Base-by-base conservation (phyloP, 75 land plant genomes). In the Sequoia sempervirens region DNA sequence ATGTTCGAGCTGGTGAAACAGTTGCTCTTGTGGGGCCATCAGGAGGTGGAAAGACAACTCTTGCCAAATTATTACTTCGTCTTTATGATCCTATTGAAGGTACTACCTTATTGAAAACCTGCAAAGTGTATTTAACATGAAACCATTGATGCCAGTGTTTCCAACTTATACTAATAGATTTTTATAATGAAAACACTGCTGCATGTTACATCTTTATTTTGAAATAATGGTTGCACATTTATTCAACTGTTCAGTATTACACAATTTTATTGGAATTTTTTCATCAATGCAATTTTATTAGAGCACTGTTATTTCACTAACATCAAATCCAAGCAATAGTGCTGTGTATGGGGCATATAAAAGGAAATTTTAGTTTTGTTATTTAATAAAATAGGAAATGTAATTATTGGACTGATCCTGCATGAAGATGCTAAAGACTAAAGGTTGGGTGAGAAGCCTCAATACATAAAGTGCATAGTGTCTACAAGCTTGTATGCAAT, bases 21-120 rank as follows among this genome's bases (percentile, higher is more conserved):
- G 87, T 97, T 86, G 99, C 98, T 74, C 86, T 97, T 80, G 90
- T 96, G 73, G 99, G 99, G 11, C 96, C 94, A 37, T 97, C 99
- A 64, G 98, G 99, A 84, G 93, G 98, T 81, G 99, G 99, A 46
- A 97, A 97, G 86, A 89, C 96, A 81, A 97, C 96, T 53, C 88
- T 97, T 53, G 84, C 84, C 26, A 97, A 97, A 87, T 81, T 97
- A 47, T 93, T 97, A 78, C 96, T 97, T 84, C 95, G 98, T 40
- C 94, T 96, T 81, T 97, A 94, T 88, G 94, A 97, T 79, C 96
- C 99, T 84, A 80, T 83, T 38, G 84, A 54, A 70, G 99, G 99
- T 96, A 30, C 75, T 36, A 34, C 72, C 76, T 40, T 45, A 23
- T 23, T 20, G 41, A 41, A 78, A n/a, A 28, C 28, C 45, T 41